Conservation (phyloP, 164 flowering plant species). For the Chimonanthus praecox region DNA sequence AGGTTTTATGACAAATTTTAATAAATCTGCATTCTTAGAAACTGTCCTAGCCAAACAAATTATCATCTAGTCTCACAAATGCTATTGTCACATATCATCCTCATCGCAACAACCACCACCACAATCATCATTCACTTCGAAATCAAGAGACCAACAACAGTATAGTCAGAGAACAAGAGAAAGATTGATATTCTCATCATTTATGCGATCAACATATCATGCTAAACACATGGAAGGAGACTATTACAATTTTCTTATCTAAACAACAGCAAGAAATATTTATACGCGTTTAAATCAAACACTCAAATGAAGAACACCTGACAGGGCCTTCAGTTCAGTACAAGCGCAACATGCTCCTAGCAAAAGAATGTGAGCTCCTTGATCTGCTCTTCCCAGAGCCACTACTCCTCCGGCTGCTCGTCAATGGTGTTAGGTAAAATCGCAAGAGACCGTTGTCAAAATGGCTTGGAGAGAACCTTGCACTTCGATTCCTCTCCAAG, state of each 20-base stretch:
- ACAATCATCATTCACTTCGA: too few relatives aligned
- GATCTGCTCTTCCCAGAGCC: constrained; percentile 41
- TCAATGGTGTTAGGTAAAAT: constrained; percentile 80
- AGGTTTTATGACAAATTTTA: too few relatives aligned
- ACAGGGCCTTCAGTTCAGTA: constrained; percentile 35
- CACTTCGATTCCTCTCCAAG: constrained; percentile 52
- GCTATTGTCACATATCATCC: too few relatives aligned
- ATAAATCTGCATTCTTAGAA: too few relatives aligned
- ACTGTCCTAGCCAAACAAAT: too few relatives aligned
- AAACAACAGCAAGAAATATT: neutral
- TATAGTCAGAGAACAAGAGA: neutral
- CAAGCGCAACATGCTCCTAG: constrained; percentile 67
- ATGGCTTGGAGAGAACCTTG: constrained; percentile 46
- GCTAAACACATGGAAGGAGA: neutral
- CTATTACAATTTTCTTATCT: neutral
- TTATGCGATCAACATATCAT: neutral
- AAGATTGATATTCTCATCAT: neutral
- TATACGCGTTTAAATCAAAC: neutral
- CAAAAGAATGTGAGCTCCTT: constrained; percentile 59
- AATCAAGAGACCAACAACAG: too few relatives aligned
- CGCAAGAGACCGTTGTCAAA: constrained; percentile 65
- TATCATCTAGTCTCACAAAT: too few relatives aligned
- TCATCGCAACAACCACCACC: too few relatives aligned
- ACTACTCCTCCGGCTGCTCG: constrained; percentile 61
- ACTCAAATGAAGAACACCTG: constrained; percentile 8